Evolutionary conservation across 2,329 filamentous ascomycete genomes (phyloP), one percentile per base, ranked within the genome.

Genomic region (Colletotrichum lupini): DNA sequence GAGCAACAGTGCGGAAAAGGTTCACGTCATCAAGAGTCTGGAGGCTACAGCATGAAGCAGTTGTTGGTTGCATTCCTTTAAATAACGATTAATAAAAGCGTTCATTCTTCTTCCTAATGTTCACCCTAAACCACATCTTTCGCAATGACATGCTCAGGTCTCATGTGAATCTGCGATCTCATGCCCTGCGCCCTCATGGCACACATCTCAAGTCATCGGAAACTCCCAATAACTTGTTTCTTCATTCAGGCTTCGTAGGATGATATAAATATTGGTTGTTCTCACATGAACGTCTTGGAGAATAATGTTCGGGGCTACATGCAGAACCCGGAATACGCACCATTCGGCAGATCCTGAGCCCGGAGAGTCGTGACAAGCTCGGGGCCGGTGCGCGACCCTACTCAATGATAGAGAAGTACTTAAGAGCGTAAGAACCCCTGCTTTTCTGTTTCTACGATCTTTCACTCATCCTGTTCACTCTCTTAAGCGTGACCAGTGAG

Each of bases 1-100:
- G 52, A 83, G 82, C 67, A 82, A 83, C 26, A 87, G 85, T 68
- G 85, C 85, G 0, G 82, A 81, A 30, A 87, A 87, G 78, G 85
- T 87, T 9, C 80, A 84, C 9, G 85, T 80, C 58, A 87, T 87
- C 73, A 78, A 72, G 28, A 77, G 82, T 62, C 75, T 86, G 24
- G 85, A 87, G 77, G 67, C 52, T 9, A 26, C 63, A 9, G 62
- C 62, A 22, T 79, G 78, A 74, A 67, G 76, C 2, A 26, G 64
- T 60, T 75, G 58, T 22, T 8, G 16, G 42, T n/a, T n/a, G 19
- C 12, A 32, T 22, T 16, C 9, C 22, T n/a, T 30, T 8, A 24
- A 14, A 56, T 42, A 30, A 32, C 52, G 49, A 46, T 22, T 7
- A 64, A 64, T 22, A 19, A 57, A 49, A 49, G 42, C 42, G 42